Conservation (phyloP, 73 alveolate genomes). For the Tetrahymena malaccensis region DNA sequence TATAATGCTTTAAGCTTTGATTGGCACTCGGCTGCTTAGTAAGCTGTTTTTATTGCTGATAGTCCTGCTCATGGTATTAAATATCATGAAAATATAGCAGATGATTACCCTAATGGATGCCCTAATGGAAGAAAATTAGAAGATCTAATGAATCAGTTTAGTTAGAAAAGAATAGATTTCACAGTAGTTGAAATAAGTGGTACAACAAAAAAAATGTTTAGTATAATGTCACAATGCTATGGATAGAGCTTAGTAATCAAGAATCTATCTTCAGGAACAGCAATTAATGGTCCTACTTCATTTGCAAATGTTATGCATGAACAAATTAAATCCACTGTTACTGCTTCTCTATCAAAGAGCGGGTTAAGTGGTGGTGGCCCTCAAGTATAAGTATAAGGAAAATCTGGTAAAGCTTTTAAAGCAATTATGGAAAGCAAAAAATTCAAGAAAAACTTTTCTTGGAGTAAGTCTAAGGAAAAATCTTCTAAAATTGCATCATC, state of each 20-base stretch:
- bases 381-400: neutral
- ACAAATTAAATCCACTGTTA: neutral
- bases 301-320: neutral
- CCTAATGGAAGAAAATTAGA: neutral
- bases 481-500: neutral
- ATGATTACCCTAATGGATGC: neutral
- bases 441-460: neutral
- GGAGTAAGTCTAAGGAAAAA: neutral
- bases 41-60: neutral
- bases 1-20: neutral
- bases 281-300: neutral
- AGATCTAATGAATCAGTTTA: neutral
- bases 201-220: neutral
- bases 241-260: neutral
- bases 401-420: neutral
- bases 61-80: neutral
- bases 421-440: neutral
- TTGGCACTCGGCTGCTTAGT: neutral
- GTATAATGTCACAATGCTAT: neutral
- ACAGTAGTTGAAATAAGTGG: neutral
- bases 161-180: neutral
- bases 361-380: neutral
- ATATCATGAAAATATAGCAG: neutral
- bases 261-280: neutral
- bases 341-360: neutral